Conservation (phyloP, 2,329 filamentous ascomycete species). For the Coleophoma cylindrospora region DNA sequence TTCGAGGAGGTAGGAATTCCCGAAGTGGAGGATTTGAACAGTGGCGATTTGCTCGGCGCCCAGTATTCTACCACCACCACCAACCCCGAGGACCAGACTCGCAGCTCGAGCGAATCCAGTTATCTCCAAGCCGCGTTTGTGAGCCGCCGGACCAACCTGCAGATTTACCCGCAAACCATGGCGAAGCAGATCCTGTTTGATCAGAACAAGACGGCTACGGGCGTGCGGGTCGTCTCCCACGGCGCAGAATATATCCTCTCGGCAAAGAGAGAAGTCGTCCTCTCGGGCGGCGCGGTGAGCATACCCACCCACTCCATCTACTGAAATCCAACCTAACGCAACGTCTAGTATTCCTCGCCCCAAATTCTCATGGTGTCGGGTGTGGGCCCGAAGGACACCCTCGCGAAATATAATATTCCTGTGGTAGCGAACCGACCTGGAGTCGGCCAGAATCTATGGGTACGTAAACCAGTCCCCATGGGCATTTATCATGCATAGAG, state of each 20-base stretch:
- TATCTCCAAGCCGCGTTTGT: constrained; percentile 28
- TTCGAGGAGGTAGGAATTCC: constrained; percentile 36
- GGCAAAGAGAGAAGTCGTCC: constrained; percentile 14
- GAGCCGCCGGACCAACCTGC: no score
- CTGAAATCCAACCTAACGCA: no score
- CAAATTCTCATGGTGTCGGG: no score
- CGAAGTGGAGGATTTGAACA: constrained; percentile 31
- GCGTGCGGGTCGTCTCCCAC: constrained; percentile 29
- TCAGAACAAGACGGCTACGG: constrained; percentile 31
- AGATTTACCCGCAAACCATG: no score
- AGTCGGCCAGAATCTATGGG: no score
- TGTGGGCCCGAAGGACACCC: no score
- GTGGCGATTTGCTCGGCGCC: constrained; percentile 34
- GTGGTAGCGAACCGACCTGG: no score
- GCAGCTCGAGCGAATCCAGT: constrained; percentile 31
- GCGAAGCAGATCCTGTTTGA: constrained; percentile 42
- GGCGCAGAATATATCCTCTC: constrained; percentile 7
- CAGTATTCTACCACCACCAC: constrained; percentile 28
- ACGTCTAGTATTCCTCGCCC: no score
- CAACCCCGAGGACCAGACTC: constrained; percentile 18
- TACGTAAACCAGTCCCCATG: no score
- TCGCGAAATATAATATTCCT: no score
- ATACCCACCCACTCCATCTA: no score
- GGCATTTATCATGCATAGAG: no score
- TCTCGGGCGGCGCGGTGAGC: constrained; percentile 16